A percentile compares a stretch with the other conserved stretches of the same genome.
These are phyloP conservation scores for Zymoseptoria tritici DNA, from an alignment of 2,329 filamentous ascomycete genomes.

Conservation along the genomic window DNA sequence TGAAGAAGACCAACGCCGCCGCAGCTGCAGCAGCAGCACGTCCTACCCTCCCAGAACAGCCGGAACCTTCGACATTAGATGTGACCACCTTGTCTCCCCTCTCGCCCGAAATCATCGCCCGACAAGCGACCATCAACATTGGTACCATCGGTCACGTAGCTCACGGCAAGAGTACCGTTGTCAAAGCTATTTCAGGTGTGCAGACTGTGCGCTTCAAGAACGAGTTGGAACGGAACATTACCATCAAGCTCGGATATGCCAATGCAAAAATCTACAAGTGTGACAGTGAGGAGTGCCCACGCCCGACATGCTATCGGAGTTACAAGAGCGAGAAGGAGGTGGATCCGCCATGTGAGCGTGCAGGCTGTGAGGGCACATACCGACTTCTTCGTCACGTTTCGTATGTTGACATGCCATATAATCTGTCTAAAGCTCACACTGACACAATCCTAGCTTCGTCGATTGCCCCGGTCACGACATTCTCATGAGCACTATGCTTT, in stretches of 20 bases:
- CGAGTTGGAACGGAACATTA: conserved; percentile 97
- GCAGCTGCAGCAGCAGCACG: conserved; percentile 50
- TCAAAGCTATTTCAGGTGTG: conserved; percentile 97
- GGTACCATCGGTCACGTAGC: conserved; percentile 99
- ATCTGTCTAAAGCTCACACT: conserved; percentile 1
- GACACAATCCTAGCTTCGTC: conserved; percentile 57
- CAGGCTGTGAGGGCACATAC: conserved; percentile 84
- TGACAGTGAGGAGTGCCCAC: conserved; percentile 81
- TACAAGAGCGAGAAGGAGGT: conserved; percentile 99
- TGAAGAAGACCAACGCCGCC: conserved; percentile 67
- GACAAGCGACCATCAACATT: conserved; percentile 98
- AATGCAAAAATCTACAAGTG: conserved; percentile 99
- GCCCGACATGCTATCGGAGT: conserved; percentile 90
- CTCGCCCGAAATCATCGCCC: conserved; percentile 92
- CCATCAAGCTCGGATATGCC: conserved; percentile 98
- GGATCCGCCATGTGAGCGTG: conserved; percentile 88
- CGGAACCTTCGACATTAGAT: conserved; percentile 83
- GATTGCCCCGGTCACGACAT: conserved; percentile 99
- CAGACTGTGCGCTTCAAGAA: conserved; percentile 99
- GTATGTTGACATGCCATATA: conserved; percentile 49
- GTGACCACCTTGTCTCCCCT: conserved; percentile 72
- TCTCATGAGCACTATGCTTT: conserved; percentile 99
- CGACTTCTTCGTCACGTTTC: conserved; percentile 84
- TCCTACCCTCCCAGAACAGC: conserved; percentile 76
- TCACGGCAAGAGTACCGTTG: conserved; percentile 98